A percentile compares a stretch with the other conserved stretches of the same genome.
Evolutionary conservation across 768 basidiomycete genomes (phyloP).

Genomic region (Mycena vitilis): DNA sequence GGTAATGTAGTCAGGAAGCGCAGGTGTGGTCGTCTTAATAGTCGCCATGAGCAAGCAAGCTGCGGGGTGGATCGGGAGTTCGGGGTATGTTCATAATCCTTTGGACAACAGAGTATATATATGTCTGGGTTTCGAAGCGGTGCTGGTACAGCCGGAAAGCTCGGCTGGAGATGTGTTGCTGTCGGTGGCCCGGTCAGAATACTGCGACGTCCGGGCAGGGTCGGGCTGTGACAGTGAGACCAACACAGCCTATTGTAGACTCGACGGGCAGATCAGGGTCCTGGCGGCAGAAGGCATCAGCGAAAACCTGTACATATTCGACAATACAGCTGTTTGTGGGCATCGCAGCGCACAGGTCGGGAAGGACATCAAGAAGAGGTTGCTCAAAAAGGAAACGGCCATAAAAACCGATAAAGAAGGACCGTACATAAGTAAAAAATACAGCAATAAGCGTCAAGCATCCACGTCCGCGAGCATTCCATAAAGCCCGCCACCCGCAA

Average conservation of each 20-base stretch:
- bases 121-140: neutral
- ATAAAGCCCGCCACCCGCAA: constrained; percentile 28
- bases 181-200: constrained; percentile 1
- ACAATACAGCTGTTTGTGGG: constrained; percentile 8
- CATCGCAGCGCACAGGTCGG: constrained; percentile 15
- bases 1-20: constrained; percentile 60
- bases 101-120: neutral
- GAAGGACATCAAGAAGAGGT: neutral
- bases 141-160: constrained; percentile 22
- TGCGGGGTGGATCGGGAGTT: neutral
- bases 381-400: constrained; percentile 3
- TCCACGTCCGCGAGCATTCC: constrained; percentile 37
- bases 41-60: constrained; percentile 26
- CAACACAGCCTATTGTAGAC: constrained; percentile 6
- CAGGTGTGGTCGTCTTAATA: constrained; percentile 35
- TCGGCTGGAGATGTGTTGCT: constrained; percentile 2
- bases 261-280: constrained; percentile 8
- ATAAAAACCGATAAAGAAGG: neutral
- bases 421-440: neutral
- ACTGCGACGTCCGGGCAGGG: constrained; percentile 1
- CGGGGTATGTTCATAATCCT: constrained; percentile 9
- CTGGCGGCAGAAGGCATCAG: constrained; percentile 2
- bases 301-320: constrained; percentile 6
- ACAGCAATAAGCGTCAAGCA: constrained; percentile 16
- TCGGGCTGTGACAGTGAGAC: constrained; percentile 3